Conservation (phyloP, 805 yeast species). For the Cyberlindnera lachancei region DNA sequence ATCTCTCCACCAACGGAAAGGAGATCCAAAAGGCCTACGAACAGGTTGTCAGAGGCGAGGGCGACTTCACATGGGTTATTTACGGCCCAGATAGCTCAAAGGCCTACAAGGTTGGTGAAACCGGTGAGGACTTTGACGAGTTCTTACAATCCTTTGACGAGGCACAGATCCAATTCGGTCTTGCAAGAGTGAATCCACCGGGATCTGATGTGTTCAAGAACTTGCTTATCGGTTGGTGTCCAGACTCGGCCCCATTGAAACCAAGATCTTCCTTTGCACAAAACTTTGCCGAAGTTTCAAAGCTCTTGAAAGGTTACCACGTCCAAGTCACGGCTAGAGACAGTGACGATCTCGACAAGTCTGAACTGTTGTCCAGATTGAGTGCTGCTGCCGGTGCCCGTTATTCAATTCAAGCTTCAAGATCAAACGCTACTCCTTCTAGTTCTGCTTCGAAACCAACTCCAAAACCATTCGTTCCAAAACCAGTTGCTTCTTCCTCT, state of each 20-base stretch:
- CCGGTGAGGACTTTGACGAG: constrained; percentile 63
- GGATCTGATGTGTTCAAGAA: constrained; percentile 87
- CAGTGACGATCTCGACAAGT: constrained; percentile 77
- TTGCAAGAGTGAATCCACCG: constrained; percentile 80
- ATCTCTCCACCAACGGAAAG: constrained; percentile 60
- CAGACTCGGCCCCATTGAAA: constrained; percentile 85
- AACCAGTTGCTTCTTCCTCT: constrained; percentile 6
- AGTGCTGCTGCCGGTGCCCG: constrained; percentile 95
- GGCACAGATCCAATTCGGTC: constrained; percentile 83
- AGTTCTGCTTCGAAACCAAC: constrained; percentile 23
- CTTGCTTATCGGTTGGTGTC: constrained; percentile 91
- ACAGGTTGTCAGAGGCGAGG: constrained; percentile 71
- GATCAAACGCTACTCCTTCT: constrained; percentile 25
- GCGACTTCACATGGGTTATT: constrained; percentile 65
- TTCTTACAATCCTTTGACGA: constrained; percentile 80
- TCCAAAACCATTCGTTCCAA: constrained; percentile 23
- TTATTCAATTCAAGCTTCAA: constrained; percentile 56
- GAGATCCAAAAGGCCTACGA: constrained; percentile 72
- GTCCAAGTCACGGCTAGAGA: constrained; percentile 97
- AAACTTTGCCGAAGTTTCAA: constrained; percentile 70
- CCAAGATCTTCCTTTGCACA: constrained; percentile 68
- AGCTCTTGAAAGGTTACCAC: constrained; percentile 74
- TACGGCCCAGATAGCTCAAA: constrained; percentile 61
- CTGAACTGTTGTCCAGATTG: constrained; percentile 66
- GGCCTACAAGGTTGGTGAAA: constrained; percentile 33